Evolutionary conservation across 2,329 filamentous ascomycete genomes (phyloP).

Genomic region (Aspergillus sp.): DNA sequence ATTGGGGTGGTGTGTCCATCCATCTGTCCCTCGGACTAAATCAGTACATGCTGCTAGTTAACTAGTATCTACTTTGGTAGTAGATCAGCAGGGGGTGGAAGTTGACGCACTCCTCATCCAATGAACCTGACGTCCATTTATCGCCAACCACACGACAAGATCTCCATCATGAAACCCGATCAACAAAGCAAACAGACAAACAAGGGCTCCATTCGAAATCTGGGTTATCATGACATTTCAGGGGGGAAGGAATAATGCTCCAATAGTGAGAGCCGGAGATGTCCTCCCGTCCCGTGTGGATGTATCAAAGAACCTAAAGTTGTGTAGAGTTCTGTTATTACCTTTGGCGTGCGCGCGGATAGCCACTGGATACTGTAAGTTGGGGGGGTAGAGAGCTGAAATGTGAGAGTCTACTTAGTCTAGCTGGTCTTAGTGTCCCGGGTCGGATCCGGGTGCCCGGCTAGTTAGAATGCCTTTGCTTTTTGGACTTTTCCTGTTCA

Average conservation of each 20-base stretch:
- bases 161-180: background rate
- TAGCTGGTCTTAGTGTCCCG: background rate
- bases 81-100: no score
- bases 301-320: background rate
- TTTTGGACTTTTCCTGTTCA: background rate
- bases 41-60: no score
- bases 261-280: background rate
- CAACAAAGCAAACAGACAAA: background rate
- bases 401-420: no score
- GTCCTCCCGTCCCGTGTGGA: background rate
- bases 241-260: background rate
- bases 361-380: background rate
- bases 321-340: background rate
- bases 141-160: background rate
- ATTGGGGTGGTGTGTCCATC: no score
- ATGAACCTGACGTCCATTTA: no score
- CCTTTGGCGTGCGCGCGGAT: background rate
- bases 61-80: no score
- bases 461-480: background rate
- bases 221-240: background rate
- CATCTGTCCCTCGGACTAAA: no score
- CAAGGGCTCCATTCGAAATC: background rate
- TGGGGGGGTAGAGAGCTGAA: background rate
- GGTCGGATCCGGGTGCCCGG: background rate
- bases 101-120: no score